Evolutionary conservation across 805 yeast genomes (phyloP), one percentile per base, ranked within the genome.

Genomic region (Naumovozyma castellii): DNA sequence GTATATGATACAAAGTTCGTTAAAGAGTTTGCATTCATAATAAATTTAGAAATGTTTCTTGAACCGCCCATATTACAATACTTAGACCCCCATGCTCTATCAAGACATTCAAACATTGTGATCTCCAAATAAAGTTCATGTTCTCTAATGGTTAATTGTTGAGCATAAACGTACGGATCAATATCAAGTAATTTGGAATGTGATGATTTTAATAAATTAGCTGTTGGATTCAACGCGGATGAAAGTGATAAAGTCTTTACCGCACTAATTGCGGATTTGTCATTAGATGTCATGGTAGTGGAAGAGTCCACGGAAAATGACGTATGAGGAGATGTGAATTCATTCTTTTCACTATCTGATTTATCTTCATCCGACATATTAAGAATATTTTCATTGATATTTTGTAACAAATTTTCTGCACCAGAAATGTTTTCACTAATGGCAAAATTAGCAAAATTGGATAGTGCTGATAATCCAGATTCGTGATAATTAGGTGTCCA

Each of bases 121-220:
- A 90, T 82, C 42, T 72, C 69, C n/a, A 75, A 64, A 57, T 81
- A 88, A 25, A 78, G 61, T 34, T 70, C 72, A 53, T 78, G 84
- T 57, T 86, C 95, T 40, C 78, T 68, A n/a, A 85, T 58, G 0
- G 96, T 84, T 40, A 90, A 62, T 59, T 90, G 97, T 38, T 87
- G 68, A 0, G 97, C 96, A 47, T 88, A 69, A 44, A 79, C 90
- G 37, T 72, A 63, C 25, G 84, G 75, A 48, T 83, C 88, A 38
- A 85, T 73, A 38, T 84, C 92, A 43, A 75, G 59, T 22, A 81
- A 60, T 48, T 73, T 79, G 43, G 71, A 46, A 49, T 66, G 66
- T 35, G 69, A 61, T 43, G 71, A 47, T 50, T 66, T 67, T 35
- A 69, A 61, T 20, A 60, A 35, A 34, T 55, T 57, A 33, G 54